Evolutionary conservation across 2,329 filamentous ascomycete species (phyloP).

Genomic region (Microsporum canis): DNA sequence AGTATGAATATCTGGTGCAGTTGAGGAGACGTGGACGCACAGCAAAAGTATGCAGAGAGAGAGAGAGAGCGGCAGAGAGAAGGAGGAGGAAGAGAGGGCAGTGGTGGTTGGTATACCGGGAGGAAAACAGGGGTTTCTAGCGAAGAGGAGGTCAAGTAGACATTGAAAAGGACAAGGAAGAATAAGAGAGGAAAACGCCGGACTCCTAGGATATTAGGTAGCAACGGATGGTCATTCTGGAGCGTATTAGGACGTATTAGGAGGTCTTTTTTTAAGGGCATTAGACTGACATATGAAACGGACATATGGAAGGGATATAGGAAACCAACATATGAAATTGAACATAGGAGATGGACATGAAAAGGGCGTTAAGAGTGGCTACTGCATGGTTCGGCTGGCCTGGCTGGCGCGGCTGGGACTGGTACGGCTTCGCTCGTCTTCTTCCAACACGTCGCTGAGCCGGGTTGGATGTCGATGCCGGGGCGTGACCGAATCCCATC

Average conservation of each 20-base stretch:
- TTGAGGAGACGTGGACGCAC: not conserved
- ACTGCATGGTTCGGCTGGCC: constrained; percentile 31
- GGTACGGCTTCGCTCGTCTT: constrained; percentile 62
- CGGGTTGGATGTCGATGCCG: constrained; percentile 76
- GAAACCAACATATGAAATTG: not conserved
- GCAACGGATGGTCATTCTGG: not conserved
- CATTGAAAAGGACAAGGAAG: not conserved
- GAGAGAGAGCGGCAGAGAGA: not conserved
- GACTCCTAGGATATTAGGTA: not conserved
- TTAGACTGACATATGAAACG: not conserved
- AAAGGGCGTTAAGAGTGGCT: not conserved
- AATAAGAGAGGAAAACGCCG: not conserved
- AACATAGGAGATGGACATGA: not conserved
- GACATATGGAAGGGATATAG: not conserved
- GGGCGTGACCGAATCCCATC: constrained; percentile 64
- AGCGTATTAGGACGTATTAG: not conserved
- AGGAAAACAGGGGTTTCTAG: not conserved
- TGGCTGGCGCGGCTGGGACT: constrained; percentile 59
- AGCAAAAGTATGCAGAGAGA: not conserved
- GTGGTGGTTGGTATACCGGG: not conserved
- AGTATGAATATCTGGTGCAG: not conserved
- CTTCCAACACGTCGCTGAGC: constrained; percentile 77
- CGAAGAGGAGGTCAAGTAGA: not conserved
- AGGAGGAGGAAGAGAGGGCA: not conserved
- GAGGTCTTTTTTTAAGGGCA: not conserved